phyloP scores from a whole-genome alignment of 169 alveolate species.

The Miamiensis avidus region DNA sequence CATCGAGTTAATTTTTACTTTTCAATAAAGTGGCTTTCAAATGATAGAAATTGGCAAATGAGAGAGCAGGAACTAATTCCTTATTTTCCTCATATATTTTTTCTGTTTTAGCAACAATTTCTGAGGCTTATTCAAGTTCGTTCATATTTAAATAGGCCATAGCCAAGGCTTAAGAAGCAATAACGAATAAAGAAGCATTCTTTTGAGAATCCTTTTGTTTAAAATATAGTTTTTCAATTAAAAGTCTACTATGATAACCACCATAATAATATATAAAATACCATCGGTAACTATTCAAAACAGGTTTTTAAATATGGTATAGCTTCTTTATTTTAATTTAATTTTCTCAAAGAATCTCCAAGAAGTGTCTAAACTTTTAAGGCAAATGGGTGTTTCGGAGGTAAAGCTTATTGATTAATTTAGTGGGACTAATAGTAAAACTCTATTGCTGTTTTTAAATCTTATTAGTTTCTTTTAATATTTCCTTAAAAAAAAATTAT shows the following conservation, averaged over 20 bases:
- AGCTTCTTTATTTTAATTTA: neutral
- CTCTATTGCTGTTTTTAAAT: neutral
- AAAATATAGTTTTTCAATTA: too few relatives aligned
- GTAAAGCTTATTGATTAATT: neutral
- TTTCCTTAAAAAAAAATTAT: neutral
- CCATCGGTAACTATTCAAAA: neutral
- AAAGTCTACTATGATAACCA: neutral
- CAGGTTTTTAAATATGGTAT: neutral
- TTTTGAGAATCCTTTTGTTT: neutral
- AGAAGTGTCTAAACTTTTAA: neutral
- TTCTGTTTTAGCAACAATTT: neutral
- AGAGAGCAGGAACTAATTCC: neutral
- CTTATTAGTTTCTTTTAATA: neutral
- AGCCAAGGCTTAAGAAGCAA: neutral
- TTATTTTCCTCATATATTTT: neutral
- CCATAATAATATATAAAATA: too few relatives aligned
- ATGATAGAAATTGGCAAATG: neutral
- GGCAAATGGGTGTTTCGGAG: neutral
- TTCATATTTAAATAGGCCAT: neutral
- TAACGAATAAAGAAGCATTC: neutral
- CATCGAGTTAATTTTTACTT: neutral
- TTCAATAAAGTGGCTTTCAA: neutral
- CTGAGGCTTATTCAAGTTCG: neutral
- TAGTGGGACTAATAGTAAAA: neutral
- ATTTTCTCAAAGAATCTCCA: neutral